phyloP scores from a whole-genome alignment of 257 asterid species.

The Forsythia viridissima region DNA sequence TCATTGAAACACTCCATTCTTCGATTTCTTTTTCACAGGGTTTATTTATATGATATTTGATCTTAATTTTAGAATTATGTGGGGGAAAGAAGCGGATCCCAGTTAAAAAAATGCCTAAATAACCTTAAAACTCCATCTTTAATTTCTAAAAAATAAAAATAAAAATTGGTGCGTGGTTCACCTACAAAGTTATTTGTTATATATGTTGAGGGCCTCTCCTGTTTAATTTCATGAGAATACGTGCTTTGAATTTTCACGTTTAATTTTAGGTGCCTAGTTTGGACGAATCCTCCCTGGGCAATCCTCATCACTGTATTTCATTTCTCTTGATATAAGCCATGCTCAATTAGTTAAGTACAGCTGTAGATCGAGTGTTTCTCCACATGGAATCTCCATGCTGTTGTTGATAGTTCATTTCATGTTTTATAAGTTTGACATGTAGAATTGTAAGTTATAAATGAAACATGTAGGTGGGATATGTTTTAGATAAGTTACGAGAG shows the following conservation, averaged over 20 bases:
- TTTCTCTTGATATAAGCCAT: not conserved
- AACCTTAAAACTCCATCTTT: not conserved
- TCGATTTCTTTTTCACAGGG: not conserved
- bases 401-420: not conserved
- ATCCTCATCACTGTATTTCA: not conserved
- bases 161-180: not conserved
- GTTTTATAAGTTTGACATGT: not conserved
- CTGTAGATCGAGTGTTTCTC: not conserved
- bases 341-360: conserved; percentile 2
- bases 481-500: not conserved
- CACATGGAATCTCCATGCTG: not conserved
- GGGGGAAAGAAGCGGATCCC: not conserved
- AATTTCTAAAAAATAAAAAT: not conserved
- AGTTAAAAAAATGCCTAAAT: not conserved
- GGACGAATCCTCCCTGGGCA: not conserved
- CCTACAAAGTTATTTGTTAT: too few species aligned
- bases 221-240: not conserved
- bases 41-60: not conserved
- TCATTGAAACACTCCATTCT: not conserved
- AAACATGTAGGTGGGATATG: conserved; percentile 10
- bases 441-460: conserved; percentile 2
- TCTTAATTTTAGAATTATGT: not conserved
- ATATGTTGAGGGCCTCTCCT: not conserved
- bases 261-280: not conserved
- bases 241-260: not conserved